phyloP scores from a whole-genome alignment of 495 filamentous ascomycete genomes.

The Letharia lupina region DNA sequence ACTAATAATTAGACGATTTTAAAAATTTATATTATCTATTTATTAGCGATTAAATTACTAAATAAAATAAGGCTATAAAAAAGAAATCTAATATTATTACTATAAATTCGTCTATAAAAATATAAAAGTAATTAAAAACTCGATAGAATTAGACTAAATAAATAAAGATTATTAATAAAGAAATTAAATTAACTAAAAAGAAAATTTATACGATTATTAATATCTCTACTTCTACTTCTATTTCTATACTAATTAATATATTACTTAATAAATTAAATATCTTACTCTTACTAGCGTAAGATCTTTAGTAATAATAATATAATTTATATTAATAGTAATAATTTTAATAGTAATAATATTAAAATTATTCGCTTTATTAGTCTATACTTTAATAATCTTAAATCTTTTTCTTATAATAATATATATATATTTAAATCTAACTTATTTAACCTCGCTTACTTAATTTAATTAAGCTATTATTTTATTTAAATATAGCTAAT shows the following conservation, averaged over 20 bases:
- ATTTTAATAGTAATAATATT: neutral
- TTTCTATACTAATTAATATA: neutral
- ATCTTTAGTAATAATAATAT: neutral
- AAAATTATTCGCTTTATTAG: neutral
- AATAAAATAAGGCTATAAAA: neutral
- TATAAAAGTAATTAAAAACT: neutral
- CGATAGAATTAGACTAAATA: neutral
- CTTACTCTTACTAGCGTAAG: neutral
- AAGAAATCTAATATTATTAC: too few relatives aligned
- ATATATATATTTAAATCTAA: neutral
- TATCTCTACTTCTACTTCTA: neutral
- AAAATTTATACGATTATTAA: neutral
- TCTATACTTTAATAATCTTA: neutral
- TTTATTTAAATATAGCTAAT: too few relatives aligned
- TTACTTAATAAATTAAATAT: neutral
- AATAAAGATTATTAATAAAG: neutral
- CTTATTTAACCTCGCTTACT: too few relatives aligned
- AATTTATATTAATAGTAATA: too few relatives aligned
- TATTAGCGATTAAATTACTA: neutral
- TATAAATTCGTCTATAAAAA: neutral
- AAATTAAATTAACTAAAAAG: neutral
- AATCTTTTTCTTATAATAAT: neutral
- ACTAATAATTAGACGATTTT: too few relatives aligned
- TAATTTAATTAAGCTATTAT: too few relatives aligned
- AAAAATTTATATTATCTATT: neutral